A percentile compares a stretch with the other conserved stretches of the same genome.
Conservation (phyloP, 208 protist genomes). For the Leptomonas seymouri region DNA sequence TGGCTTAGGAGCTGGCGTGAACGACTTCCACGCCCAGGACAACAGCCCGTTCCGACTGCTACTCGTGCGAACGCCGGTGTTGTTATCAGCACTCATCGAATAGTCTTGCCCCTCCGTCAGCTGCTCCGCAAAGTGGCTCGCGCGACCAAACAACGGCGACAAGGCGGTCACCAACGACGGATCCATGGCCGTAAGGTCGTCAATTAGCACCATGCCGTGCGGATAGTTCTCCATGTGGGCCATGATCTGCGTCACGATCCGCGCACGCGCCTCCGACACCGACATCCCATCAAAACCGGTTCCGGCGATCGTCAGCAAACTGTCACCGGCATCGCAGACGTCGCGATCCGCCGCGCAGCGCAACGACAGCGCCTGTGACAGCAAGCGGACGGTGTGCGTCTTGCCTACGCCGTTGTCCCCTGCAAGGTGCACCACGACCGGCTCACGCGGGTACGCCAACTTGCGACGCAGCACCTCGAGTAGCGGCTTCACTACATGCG, state of each 20-base stretch:
- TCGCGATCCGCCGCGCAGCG: constrained; percentile 35
- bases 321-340: constrained; percentile 66
- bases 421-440: constrained; percentile 78
- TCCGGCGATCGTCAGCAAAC: constrained; percentile 65
- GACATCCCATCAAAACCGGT: constrained; percentile 58
- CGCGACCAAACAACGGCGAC: constrained; percentile 74
- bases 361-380: constrained; percentile 69
- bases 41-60: neutral
- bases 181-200: constrained; percentile 73
- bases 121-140: constrained; percentile 69
- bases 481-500: constrained; percentile 53
- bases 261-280: constrained; percentile 25
- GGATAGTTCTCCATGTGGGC: constrained; percentile 57
- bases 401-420: constrained; percentile 89
- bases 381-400: constrained; percentile 64
- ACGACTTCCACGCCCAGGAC: constrained; percentile 9
- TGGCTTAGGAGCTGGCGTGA: neutral
- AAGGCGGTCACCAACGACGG: constrained; percentile 53
- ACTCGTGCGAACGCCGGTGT: neutral
- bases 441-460: constrained; percentile 53
- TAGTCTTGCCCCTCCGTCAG: constrained; percentile 5
- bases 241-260: constrained; percentile 54
- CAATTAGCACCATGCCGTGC: constrained; percentile 80
- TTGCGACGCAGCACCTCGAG: constrained; percentile 58
- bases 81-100: neutral